phyloP scores from a whole-genome alignment of 2,329 filamentous ascomycete genomes.

The Neofusicoccum parvum region DNA sequence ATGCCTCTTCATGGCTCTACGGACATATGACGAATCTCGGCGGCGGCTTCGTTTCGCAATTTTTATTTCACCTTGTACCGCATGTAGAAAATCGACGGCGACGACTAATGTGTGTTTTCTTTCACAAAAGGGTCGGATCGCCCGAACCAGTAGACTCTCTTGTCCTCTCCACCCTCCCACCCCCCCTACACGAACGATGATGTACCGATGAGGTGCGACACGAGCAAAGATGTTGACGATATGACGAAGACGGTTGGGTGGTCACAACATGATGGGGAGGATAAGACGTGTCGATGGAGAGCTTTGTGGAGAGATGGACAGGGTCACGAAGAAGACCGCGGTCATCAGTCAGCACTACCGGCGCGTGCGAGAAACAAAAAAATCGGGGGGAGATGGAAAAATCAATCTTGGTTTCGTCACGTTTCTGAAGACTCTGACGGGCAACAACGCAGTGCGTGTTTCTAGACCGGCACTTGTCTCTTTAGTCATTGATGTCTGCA shows the following conservation, averaged over 20 bases:
- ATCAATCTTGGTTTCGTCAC: too few species aligned
- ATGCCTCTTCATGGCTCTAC: neutral
- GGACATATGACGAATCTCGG: neutral
- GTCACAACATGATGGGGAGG: neutral
- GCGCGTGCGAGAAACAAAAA: too few species aligned
- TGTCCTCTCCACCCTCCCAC: neutral
- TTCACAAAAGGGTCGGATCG: conserved; percentile 4
- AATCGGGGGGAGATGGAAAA: too few species aligned
- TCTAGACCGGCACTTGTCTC: too few species aligned
- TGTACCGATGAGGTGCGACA: neutral
- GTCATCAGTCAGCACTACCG: neutral
- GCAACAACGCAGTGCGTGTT: too few species aligned
- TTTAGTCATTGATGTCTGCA: too few species aligned
- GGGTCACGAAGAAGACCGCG: neutral
- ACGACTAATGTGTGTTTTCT: conserved; percentile 11
- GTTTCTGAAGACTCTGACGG: too few species aligned
- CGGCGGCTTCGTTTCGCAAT: neutral
- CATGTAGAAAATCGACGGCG: conserved; percentile 16
- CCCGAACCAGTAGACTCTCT: neutral
- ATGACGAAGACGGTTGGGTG: neutral
- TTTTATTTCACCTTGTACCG: neutral
- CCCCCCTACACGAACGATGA: neutral
- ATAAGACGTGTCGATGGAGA: neutral
- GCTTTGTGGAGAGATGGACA: neutral
- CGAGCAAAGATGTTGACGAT: neutral